Evolutionary conservation across 768 basidiomycete species (phyloP), one percentile per base, ranked within the genome.

Genomic region (Tephrocybe sp.): DNA sequence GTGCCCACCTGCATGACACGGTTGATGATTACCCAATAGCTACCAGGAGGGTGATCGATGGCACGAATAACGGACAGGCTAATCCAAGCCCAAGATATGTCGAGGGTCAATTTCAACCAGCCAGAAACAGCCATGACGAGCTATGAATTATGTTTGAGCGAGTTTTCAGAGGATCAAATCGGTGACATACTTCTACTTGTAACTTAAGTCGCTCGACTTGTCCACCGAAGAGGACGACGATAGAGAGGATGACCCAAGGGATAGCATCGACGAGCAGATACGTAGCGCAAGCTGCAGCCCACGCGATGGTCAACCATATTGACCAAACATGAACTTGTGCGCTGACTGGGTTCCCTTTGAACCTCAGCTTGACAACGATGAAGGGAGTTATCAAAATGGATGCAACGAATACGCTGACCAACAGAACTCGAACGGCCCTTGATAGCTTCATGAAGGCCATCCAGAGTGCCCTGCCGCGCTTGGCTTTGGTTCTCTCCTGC

Each of bases 81-180:
- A 56, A 90, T 82, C 90, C 90, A 92, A 42, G 81, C 77, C 84
- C 86, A 88, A 3, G 80, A 65, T 3, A 85, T 71, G 53, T 85
- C 84, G 8, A 91, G 72, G 2, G 77, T 68, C 7, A 90, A 68
- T 62, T 90, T 90, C 23, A 90, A 65, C 86, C 88, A 90, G 23
- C 74, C 73, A 10, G 80, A 79, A 17, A 90, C 84, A 6, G 88
- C 86, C 56, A 85, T 72, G 20, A 77, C 78, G 44, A 90, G 74
- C 85, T 87, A 61, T 11, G 48, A 44, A 20, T 3, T 4, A 20
- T 25, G 23, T 36, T 12, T 36, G 36, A 24, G 11, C 32, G 23
- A 26, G 23, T 1, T 23, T 25, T 1, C 21, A 14, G n/a, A 10
- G 1, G 38, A 25, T 33, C 1, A 24, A 14, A 20, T 10, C 11